Evolutionary conservation across 306 rosid genomes (phyloP).

Genomic region (Citrullus colocynthis): DNA sequence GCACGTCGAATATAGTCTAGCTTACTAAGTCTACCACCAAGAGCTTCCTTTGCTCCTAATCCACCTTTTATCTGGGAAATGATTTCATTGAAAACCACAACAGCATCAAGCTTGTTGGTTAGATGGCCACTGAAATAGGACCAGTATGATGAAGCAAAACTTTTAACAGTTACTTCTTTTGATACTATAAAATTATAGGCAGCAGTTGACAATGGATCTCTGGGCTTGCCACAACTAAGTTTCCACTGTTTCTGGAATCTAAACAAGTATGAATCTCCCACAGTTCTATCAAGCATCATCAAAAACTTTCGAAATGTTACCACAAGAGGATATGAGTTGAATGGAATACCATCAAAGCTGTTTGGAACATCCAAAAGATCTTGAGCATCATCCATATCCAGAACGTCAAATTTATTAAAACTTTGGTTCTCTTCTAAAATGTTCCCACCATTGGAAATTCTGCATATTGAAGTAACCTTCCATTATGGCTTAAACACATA

Average conservation of each 20-base stretch:
- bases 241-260: conserved; percentile 21
- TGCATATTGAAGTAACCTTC: conserved; percentile 8
- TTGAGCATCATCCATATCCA: conserved; percentile 23
- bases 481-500: not conserved
- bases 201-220: conserved; percentile 15
- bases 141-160: conserved; percentile 44
- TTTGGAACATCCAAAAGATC: conserved; percentile 27
- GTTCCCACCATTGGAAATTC: conserved; percentile 22
- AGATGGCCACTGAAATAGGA: conserved; percentile 28
- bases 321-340: conserved; percentile 40
- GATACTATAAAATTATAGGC: conserved; percentile 27
- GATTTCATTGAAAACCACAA: conserved; percentile 44
- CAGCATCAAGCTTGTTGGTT: conserved; percentile 36
- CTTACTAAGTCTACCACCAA: conserved; percentile 29
- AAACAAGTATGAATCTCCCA: conserved; percentile 43
- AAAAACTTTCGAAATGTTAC: conserved; percentile 50
- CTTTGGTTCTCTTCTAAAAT: conserved; percentile 3
- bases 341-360: conserved; percentile 34
- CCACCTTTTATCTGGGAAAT: conserved; percentile 52
- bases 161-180: conserved; percentile 40
- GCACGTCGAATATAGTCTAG: conserved; percentile 28
- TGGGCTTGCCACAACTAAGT: conserved; percentile 6
- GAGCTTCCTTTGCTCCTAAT: conserved; percentile 7
- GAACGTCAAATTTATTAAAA: conserved; percentile 2
- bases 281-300: conserved; percentile 63